A percentile compares a stretch with the other conserved stretches of the same genome.
phyloP scores from a whole-genome alignment of 495 filamentous ascomycete species.

The Hypomontagnella monticulosa region DNA sequence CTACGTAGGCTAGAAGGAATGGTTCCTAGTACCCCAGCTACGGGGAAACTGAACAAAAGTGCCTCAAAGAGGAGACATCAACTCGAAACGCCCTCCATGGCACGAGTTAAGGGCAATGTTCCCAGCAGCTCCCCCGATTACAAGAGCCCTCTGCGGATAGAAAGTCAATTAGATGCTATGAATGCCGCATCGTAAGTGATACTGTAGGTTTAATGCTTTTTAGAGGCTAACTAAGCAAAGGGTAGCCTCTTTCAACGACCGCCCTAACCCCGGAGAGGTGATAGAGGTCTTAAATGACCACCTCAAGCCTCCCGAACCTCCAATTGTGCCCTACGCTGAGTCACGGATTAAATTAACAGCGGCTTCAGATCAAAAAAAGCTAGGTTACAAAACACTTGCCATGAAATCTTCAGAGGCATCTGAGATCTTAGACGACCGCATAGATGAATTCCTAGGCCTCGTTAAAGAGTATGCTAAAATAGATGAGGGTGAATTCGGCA shows the following conservation, averaged over 20 bases:
- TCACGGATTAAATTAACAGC: constrained; percentile 82
- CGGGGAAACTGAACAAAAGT: constrained; percentile 60
- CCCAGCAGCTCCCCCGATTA: constrained; percentile 59
- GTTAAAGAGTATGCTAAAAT: constrained; percentile 79
- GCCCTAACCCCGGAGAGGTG: constrained; percentile 79
- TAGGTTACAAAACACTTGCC: constrained; percentile 88
- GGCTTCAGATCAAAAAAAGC: constrained; percentile 86
- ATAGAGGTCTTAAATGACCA: constrained; percentile 85
- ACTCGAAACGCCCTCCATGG: constrained; percentile 55
- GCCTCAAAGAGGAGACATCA: constrained; percentile 68
- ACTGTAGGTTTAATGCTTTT: not conserved
- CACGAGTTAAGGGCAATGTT: constrained; percentile 55
- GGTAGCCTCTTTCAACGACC: constrained; percentile 70
- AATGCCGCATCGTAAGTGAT: constrained; percentile 50
- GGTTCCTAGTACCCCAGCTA: constrained; percentile 73
- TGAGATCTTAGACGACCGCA: constrained; percentile 92
- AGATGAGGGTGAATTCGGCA: constrained; percentile 85
- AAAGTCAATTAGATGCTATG: constrained; percentile 52
- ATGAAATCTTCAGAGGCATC: constrained; percentile 94
- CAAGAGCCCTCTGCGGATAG: constrained; percentile 53
- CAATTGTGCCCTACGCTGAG: constrained; percentile 75
- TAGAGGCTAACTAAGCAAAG: constrained; percentile 44
- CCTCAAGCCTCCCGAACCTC: constrained; percentile 72
- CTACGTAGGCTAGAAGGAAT: constrained; percentile 76
- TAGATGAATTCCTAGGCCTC: constrained; percentile 81